These are phyloP conservation scores for Cicer cuneatum DNA, from an alignment of 306 rosid species.

Conservation along the genomic window DNA sequence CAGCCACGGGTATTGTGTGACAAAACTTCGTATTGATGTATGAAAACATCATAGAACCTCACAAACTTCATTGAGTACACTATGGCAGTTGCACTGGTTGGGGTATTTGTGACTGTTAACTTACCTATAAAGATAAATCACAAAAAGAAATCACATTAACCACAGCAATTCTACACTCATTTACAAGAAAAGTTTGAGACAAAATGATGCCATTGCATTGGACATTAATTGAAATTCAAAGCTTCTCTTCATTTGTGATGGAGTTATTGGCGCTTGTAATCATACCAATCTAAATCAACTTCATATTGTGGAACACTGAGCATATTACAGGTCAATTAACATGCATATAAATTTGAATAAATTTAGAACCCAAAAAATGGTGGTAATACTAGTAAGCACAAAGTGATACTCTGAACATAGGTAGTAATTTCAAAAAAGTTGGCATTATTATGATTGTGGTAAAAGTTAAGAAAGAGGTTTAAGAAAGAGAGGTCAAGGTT, in stretches of 20 bases:
- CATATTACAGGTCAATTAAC: background rate
- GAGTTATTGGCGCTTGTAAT: background rate
- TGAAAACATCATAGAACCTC: constrained; percentile 20
- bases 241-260: background rate
- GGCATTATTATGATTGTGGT: too few relatives aligned
- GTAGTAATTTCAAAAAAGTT: too few relatives aligned
- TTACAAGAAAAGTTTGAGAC: background rate
- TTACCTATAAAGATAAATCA: constrained; percentile 45
- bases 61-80: constrained; percentile 13
- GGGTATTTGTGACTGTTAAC: constrained; percentile 1
- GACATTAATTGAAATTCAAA: background rate
- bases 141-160: background rate
- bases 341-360: background rate
- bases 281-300: background rate
- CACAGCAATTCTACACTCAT: background rate
- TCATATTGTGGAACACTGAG: background rate
- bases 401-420: background rate
- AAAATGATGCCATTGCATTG: background rate
- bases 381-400: background rate
- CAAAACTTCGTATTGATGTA: background rate
- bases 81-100: background rate
- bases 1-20: background rate
- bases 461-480: too few relatives aligned
- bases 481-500: too few relatives aligned
- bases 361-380: background rate